A percentile compares a stretch with the other conserved stretches of the same genome.
These are phyloP conservation scores for Fusarium xyrophilum DNA, from an alignment of 2,329 filamentous ascomycete genomes.

Conservation along the genomic window DNA sequence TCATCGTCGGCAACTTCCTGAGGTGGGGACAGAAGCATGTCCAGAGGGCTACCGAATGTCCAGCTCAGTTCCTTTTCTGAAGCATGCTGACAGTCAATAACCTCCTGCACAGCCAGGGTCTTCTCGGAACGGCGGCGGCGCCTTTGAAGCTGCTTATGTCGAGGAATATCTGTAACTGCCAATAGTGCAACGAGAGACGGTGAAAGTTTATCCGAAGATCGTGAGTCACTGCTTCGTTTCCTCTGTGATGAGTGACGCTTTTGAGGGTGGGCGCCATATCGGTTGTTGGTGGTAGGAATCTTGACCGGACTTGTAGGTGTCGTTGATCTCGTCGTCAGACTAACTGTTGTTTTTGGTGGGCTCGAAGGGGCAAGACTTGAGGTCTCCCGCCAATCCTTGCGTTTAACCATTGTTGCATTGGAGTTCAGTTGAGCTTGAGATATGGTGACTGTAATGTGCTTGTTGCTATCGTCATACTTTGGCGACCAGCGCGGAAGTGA, in stretches of 20 bases:
- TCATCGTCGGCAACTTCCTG: slow-evolving; percentile 63
- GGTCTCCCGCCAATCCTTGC: slow-evolving; percentile 44
- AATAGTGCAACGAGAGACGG: slow-evolving; percentile 67
- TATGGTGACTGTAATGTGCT: slow-evolving; percentile 36
- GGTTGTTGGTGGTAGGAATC: slow-evolving; percentile 56
- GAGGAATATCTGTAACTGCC: slow-evolving; percentile 67
- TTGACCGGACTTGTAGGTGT: slow-evolving; percentile 60
- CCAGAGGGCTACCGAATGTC: slow-evolving; percentile 62
- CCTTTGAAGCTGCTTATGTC: slow-evolving; percentile 50
- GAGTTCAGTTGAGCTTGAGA: slow-evolving; percentile 33
- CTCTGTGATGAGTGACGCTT: slow-evolving; percentile 50
- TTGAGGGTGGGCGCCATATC: slow-evolving; percentile 47
- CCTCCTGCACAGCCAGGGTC: slow-evolving; percentile 61
- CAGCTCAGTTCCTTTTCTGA: slow-evolving; percentile 66
- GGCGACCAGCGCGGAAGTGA: slow-evolving; percentile 37
- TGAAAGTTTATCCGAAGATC: slow-evolving; percentile 62
- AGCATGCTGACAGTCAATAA: slow-evolving; percentile 60
- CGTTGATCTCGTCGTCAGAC: slow-evolving; percentile 40
- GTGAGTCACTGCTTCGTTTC: slow-evolving; percentile 50
- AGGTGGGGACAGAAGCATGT: slow-evolving; percentile 65
- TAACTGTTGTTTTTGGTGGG: slow-evolving; percentile 41
- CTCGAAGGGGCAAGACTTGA: slow-evolving; percentile 41
- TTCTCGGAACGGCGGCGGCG: slow-evolving; percentile 41
- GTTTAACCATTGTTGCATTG: slow-evolving; percentile 48
- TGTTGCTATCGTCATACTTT: slow-evolving; percentile 44